Conservation (phyloP, 345 rosid genomes). For the Aquilaria yunnanensis region DNA sequence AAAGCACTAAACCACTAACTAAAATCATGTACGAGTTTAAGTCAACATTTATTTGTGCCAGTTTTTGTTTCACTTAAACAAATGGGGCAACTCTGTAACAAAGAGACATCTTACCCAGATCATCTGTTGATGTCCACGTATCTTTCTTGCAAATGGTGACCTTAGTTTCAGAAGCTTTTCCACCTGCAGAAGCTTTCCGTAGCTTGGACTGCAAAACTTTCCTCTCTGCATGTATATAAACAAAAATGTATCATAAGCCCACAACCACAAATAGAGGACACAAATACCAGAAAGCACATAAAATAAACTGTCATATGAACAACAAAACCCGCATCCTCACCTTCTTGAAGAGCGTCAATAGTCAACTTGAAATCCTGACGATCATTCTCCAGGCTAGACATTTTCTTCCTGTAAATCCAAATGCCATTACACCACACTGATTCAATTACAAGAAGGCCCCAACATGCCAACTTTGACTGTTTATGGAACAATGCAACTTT, state of each 20-base stretch:
- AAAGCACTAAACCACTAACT: too few relatives aligned
- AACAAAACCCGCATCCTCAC: constrained; percentile 23
- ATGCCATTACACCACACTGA: background rate
- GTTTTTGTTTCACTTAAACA: too few relatives aligned
- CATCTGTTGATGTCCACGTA: constrained; percentile 78
- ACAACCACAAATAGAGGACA: background rate
- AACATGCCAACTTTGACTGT: too few relatives aligned
- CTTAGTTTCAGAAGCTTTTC: constrained; percentile 41
- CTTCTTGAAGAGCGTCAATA: constrained; percentile 90
- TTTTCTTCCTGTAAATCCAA: constrained; percentile 61
- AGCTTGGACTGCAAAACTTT: constrained; percentile 80
- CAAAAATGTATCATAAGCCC: constrained; percentile 8
- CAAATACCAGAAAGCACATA: background rate
- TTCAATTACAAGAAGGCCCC: too few relatives aligned
- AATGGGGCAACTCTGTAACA: background rate
- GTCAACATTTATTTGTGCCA: too few relatives aligned
- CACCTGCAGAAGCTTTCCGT: constrained; percentile 60
- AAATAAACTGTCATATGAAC: background rate
- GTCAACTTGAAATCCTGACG: constrained; percentile 86
- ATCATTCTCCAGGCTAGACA: constrained; percentile 78
- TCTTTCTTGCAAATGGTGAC: constrained; percentile 42
- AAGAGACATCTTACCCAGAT: constrained; percentile 48
- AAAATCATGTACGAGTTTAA: too few relatives aligned
- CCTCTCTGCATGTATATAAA: constrained; percentile 59
- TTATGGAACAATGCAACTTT: too few relatives aligned